These are phyloP conservation scores for Neurospora sp. DNA, from an alignment of 495 filamentous ascomycete species.

Conservation along the genomic window DNA sequence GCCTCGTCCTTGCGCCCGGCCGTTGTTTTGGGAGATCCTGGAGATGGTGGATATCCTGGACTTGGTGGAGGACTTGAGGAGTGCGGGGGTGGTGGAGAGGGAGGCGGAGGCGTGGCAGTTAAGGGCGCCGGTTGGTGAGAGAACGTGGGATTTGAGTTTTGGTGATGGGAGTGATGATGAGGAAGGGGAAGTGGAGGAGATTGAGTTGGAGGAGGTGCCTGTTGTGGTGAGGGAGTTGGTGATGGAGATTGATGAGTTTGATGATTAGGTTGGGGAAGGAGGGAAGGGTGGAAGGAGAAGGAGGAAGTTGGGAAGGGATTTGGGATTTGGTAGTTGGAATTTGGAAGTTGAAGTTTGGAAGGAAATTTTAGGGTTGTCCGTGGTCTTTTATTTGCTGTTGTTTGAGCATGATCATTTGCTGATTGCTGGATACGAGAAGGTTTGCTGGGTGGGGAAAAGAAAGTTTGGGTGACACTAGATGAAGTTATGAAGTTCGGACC, in stretches of 20 bases:
- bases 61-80: not conserved
- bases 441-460: not conserved
- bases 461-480: not conserved
- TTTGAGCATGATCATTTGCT: not conserved
- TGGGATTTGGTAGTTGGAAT: not conserved
- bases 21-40: not conserved
- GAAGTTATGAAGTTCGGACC: not conserved
- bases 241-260: not conserved
- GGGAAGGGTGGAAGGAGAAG: not conserved
- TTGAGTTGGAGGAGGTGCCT: not conserved
- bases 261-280: not conserved
- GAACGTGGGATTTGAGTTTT: not conserved
- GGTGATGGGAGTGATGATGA: not conserved
- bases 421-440: not conserved
- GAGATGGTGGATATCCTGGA: not conserved
- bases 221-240: not conserved
- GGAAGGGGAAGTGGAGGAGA: not conserved
- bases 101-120: not conserved
- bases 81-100: not conserved
- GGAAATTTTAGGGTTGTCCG: not conserved
- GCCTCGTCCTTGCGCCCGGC: not conserved
- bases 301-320: not conserved
- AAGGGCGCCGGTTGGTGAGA: not conserved
- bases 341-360: not conserved
- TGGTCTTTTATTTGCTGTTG: too few relatives aligned